Evolutionary conservation across 2,329 filamentous ascomycete species (phyloP).

Genomic region (Mycosphaerella arachidis): DNA sequence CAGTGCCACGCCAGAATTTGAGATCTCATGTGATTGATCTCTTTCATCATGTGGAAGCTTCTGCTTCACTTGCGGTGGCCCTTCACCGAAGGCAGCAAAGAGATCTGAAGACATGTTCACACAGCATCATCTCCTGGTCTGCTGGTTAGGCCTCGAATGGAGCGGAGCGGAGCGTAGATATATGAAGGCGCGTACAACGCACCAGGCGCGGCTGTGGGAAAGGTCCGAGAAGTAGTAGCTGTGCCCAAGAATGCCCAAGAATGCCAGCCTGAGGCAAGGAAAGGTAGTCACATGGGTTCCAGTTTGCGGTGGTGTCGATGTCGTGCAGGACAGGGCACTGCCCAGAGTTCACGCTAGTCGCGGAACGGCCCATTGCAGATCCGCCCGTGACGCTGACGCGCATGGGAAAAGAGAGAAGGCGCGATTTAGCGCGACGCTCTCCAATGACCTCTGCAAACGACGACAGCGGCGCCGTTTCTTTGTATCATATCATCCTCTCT

Average conservation of each 20-base stretch:
- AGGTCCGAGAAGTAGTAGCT: no score
- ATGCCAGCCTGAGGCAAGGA: no score
- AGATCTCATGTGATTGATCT: not conserved
- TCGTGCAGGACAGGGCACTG: no score
- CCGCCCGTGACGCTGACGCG: not conserved
- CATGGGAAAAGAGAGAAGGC: not conserved
- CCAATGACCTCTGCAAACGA: not conserved
- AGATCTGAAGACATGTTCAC: conserved; percentile 52
- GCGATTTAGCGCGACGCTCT: not conserved
- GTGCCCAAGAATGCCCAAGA: no score
- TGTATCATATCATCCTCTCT: not conserved
- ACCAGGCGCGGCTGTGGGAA: not conserved
- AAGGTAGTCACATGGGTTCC: no score
- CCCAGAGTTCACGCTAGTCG: not conserved
- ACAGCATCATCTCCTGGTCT: not conserved
- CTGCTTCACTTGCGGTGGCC: not conserved
- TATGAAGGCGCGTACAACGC: not conserved
- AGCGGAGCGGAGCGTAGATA: not conserved
- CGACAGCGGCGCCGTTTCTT: not conserved
- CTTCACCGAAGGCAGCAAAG: conserved; percentile 47
- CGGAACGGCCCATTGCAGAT: not conserved
- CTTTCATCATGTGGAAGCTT: not conserved
- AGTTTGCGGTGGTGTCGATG: no score
- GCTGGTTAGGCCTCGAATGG: not conserved
- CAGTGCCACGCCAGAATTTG: not conserved